phyloP scores from a whole-genome alignment of 352 stramenopile genomes.

The Aphanomyces invadans region DNA sequence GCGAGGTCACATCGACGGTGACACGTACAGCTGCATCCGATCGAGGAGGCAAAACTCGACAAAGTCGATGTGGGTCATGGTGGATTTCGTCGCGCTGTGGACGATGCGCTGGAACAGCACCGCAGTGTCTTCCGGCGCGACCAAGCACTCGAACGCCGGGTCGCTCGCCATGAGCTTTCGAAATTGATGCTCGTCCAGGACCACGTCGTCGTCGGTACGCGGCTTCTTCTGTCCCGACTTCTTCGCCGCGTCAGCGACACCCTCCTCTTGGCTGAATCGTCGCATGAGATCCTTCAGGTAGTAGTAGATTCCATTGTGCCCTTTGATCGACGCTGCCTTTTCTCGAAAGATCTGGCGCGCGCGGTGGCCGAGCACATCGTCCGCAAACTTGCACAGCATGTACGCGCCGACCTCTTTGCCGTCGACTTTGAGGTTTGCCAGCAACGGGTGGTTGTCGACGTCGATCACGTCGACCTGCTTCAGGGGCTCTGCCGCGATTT shows the following conservation, averaged over 20 bases:
- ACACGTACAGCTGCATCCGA: constrained; percentile 56
- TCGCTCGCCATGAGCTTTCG: constrained; percentile 71
- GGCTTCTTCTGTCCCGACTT: too few relatives aligned
- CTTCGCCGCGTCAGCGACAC: constrained; percentile 31
- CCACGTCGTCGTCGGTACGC: constrained; percentile 37
- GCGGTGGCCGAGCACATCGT: constrained; percentile 72
- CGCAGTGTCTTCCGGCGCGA: constrained; percentile 61
- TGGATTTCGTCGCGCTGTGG: constrained; percentile 38
- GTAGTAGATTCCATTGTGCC: constrained; percentile 78
- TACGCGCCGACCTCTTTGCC: constrained; percentile 66
- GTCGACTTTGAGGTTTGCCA: constrained; percentile 50
- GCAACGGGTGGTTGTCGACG: constrained; percentile 11
- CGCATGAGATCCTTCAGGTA: constrained; percentile 79
- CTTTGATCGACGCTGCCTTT: constrained; percentile 71
- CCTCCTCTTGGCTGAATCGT: constrained; percentile 44
- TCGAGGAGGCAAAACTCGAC: constrained; percentile 77
- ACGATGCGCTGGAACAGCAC: constrained; percentile 64
- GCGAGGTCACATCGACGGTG: neutral
- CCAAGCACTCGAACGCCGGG: constrained; percentile 58
- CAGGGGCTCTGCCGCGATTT: neutral
- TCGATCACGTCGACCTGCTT: constrained; percentile 5
- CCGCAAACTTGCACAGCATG: constrained; percentile 79
- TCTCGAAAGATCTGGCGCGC: constrained; percentile 76
- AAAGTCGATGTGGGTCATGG: constrained; percentile 53
- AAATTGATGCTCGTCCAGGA: constrained; percentile 62